phyloP scores from a whole-genome alignment of 805 yeast genomes.

The Cyberlindnera bimundalis region DNA sequence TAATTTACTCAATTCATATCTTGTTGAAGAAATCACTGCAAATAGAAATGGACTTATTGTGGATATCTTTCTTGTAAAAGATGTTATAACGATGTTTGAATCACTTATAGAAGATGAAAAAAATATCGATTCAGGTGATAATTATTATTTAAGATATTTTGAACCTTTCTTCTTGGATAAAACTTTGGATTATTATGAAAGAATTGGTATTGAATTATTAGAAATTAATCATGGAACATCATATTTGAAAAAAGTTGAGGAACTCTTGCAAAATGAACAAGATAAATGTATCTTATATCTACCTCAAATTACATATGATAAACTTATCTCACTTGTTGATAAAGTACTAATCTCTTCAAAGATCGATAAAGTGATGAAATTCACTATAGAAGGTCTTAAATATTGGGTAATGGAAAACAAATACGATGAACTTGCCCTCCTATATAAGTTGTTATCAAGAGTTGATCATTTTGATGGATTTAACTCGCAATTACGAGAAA shows the following conservation, averaged over 20 bases:
- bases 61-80: conserved; percentile 56
- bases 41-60: conserved; percentile 56
- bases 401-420: conserved; percentile 52
- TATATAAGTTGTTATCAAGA: conserved; percentile 48
- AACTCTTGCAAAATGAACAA: conserved; percentile 61
- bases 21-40: conserved; percentile 53
- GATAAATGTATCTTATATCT: conserved; percentile 49
- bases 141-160: conserved; percentile 58
- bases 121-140: conserved; percentile 44
- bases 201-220: conserved; percentile 43
- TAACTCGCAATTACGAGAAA: conserved; percentile 42
- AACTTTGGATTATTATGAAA: conserved; percentile 53
- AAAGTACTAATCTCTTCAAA: conserved; percentile 54
- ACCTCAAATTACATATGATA: conserved; percentile 51
- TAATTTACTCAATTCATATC: conserved; percentile 40
- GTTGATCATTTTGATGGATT: conserved; percentile 55
- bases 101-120: conserved; percentile 46
- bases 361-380: conserved; percentile 50
- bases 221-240: conserved; percentile 46
- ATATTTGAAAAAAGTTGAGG: conserved; percentile 49
- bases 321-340: conserved; percentile 53
- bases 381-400: conserved; percentile 53
- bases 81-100: conserved; percentile 69
- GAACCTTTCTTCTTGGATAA: conserved; percentile 60
- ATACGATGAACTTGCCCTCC: conserved; percentile 39